phyloP scores from a whole-genome alignment of 2,329 filamentous ascomycete species.

The Fusarium transvaalense region DNA sequence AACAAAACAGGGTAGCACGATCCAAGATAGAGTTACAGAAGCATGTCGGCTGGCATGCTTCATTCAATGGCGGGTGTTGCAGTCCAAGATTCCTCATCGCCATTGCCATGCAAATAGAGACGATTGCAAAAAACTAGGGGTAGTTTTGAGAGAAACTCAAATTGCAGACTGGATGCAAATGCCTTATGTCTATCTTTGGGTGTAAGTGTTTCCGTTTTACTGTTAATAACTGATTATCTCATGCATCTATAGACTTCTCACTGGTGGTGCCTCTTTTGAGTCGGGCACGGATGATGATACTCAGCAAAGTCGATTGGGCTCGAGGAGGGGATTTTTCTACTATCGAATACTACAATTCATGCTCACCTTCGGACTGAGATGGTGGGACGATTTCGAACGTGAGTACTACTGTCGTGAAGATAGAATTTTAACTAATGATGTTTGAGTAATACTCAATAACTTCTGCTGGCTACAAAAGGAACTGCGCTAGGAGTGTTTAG shows the following conservation, averaged over 20 bases:
- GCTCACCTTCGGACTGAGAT: neutral
- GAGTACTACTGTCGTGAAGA: neutral
- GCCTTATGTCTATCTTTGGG: conserved; percentile 5
- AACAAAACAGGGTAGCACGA: neutral
- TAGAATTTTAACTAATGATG: neutral
- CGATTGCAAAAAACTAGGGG: neutral
- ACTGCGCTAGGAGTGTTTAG: neutral
- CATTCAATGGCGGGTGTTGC: neutral
- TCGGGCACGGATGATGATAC: neutral
- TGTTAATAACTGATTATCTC: neutral
- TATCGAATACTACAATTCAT: conserved; percentile 1
- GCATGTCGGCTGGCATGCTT: neutral
- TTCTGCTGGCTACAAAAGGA: neutral
- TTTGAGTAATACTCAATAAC: neutral
- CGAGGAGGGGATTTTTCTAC: neutral
- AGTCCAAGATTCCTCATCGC: neutral
- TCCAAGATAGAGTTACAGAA: neutral
- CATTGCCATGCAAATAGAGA: neutral
- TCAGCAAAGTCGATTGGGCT: neutral
- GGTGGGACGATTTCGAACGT: neutral
- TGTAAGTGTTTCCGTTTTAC: neutral
- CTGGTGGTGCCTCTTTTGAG: neutral
- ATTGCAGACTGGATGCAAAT: conserved; percentile 3
- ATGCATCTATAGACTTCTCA: neutral
- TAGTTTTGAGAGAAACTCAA: neutral